A percentile compares a stretch with the other conserved stretches of the same genome.
Conservation (phyloP, 345 rosid species). For the Alliaria petiolata region DNA sequence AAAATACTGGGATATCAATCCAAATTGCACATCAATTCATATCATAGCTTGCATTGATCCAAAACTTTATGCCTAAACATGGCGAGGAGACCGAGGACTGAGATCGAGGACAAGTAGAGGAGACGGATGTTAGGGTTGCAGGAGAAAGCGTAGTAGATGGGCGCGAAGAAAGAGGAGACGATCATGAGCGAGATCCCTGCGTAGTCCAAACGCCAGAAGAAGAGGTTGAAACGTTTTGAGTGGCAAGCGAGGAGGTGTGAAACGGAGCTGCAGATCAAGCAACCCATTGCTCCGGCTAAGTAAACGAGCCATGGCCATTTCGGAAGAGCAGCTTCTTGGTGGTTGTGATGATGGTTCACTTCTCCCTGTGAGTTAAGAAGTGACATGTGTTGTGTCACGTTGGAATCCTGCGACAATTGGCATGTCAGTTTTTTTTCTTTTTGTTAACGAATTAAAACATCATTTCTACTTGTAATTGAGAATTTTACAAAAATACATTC, state of each 20-base stretch:
- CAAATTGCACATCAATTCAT: too few relatives aligned
- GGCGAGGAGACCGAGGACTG: conserved; percentile 56
- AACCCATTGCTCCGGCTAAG: conserved; percentile 81
- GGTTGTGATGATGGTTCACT: not conserved
- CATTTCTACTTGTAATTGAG: too few relatives aligned
- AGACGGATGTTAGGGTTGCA: conserved; percentile 57
- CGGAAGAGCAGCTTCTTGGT: conserved; percentile 37
- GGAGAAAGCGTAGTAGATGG: conserved; percentile 75
- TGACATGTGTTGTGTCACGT: conserved; percentile 16
- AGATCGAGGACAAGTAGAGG: conserved; percentile 63
- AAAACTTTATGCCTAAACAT: too few relatives aligned
- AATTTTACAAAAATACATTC: too few relatives aligned
- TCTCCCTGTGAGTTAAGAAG: not conserved
- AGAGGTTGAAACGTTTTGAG: conserved; percentile 61
- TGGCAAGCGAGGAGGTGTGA: conserved; percentile 96
- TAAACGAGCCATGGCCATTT: conserved; percentile 90
- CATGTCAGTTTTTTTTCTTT: too few relatives aligned
- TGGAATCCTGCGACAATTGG: conserved; percentile 26
- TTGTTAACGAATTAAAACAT: too few relatives aligned
- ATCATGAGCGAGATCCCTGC: conserved; percentile 94
- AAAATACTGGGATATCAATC: too few relatives aligned
- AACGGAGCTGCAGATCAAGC: conserved; percentile 75
- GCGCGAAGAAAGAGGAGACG: conserved; percentile 82
- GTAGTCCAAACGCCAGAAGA: conserved; percentile 96
- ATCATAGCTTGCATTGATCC: too few relatives aligned